A percentile compares a stretch with the other conserved stretches of the same genome.
Evolutionary conservation across 2,329 filamentous ascomycete species (phyloP).

Genomic region (Rutstroemia sp.): DNA sequence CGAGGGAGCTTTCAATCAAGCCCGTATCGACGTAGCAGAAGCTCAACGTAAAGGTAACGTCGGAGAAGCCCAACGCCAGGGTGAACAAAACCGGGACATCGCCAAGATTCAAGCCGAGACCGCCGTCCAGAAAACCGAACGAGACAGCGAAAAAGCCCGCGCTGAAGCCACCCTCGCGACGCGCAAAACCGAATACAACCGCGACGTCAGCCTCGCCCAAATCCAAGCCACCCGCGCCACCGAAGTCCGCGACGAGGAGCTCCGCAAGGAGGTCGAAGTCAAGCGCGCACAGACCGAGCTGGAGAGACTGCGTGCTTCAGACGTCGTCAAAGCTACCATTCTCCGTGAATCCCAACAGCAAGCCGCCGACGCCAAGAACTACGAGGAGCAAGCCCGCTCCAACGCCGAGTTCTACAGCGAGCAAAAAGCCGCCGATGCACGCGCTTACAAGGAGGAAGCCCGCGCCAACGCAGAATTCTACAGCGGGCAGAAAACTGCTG

Average conservation of each 20-base stretch:
- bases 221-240: constrained; percentile 67
- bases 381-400: constrained; percentile 52
- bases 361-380: constrained; percentile 57
- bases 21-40: constrained; percentile 58
- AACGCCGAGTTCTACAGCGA: constrained; percentile 41
- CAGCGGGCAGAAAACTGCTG: constrained; percentile 43
- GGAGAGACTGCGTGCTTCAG: constrained; percentile 68
- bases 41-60: constrained; percentile 61
- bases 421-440: constrained; percentile 46
- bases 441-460: constrained; percentile 32
- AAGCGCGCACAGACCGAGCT: constrained; percentile 74
- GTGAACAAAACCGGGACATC: constrained; percentile 76
- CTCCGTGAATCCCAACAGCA: constrained; percentile 61
- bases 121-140: constrained; percentile 65
- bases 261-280: constrained; percentile 70
- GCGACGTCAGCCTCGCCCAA: constrained; percentile 67
- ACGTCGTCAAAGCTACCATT: constrained; percentile 72
- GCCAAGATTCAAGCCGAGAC: constrained; percentile 84
- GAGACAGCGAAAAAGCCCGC: constrained; percentile 71
- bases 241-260: constrained; percentile 70
- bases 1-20: constrained; percentile 77
- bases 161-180: constrained; percentile 72
- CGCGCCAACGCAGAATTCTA: constrained; percentile 27
- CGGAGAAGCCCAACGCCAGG: constrained; percentile 70
- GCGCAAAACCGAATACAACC: constrained; percentile 62